These are phyloP conservation scores for Annulohypoxylon bovei DNA, from an alignment of 495 filamentous ascomycete genomes.

Conservation along the genomic window DNA sequence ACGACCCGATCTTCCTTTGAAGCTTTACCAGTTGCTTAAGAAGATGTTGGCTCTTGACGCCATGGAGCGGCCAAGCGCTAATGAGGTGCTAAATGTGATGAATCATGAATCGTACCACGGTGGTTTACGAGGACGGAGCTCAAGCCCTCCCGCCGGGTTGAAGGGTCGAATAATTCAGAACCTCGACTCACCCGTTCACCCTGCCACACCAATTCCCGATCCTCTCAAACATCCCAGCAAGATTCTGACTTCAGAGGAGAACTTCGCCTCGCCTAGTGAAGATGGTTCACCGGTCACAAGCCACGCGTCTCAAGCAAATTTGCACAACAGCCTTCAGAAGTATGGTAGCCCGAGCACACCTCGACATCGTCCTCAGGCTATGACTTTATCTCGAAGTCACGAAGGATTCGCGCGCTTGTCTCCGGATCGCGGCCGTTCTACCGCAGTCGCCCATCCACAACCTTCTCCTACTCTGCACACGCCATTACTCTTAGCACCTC, in stretches of 20 bases:
- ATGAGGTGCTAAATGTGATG: slow-evolving; percentile 85
- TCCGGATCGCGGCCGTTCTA: slow-evolving; percentile 24
- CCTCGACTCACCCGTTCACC: slow-evolving; percentile 63
- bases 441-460: slow-evolving; percentile 41
- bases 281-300: slow-evolving; percentile 44
- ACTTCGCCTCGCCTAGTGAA: slow-evolving; percentile 47
- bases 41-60: slow-evolving; percentile 83
- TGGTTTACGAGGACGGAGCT: slow-evolving; percentile 47
- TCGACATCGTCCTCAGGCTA: slow-evolving; percentile 46
- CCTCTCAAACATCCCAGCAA: slow-evolving; percentile 47
- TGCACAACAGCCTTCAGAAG: slow-evolving; percentile 46
- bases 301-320: slow-evolving; percentile 41
- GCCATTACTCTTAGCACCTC: slow-evolving; percentile 70
- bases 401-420: slow-evolving; percentile 45
- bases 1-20: slow-evolving; percentile 84
- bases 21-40: slow-evolving; percentile 85
- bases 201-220: slow-evolving; percentile 56
- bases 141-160: slow-evolving; percentile 53
- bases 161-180: slow-evolving; percentile 63
- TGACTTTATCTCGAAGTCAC: slow-evolving; percentile 49
- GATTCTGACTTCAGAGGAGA: slow-evolving; percentile 35
- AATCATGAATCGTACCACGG: slow-evolving; percentile 67
- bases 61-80: slow-evolving; percentile 79
- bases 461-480: slow-evolving; percentile 49
- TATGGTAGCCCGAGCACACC: slow-evolving; percentile 43